Conservation (phyloP, 768 basidiomycete genomes). For the Kwoniella sp. region DNA sequence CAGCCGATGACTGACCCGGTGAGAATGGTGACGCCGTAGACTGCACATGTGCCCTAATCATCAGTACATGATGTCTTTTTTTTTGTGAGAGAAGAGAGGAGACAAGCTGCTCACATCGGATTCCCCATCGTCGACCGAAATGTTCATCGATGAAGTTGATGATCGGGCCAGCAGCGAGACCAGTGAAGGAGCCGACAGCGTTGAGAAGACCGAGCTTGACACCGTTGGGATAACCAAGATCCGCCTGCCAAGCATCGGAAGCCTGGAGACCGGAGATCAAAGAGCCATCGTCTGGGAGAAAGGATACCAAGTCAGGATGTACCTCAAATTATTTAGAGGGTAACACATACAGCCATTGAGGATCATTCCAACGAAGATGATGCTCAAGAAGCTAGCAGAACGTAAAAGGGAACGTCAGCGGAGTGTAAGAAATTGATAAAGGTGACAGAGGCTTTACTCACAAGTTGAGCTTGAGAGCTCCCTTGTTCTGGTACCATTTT, state of each 20-base stretch:
- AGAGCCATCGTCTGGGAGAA: slow-evolving; percentile 52
- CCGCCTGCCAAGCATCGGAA: slow-evolving; percentile 54
- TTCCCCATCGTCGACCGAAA: slow-evolving; percentile 57
- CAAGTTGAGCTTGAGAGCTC: slow-evolving; percentile 57
- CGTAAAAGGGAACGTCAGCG: slow-evolving; percentile 1
- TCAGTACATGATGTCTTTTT: neutral
- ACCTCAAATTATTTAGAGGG: neutral
- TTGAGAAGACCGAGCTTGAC: slow-evolving; percentile 55
- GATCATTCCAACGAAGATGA: slow-evolving; percentile 57
- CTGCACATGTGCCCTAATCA: slow-evolving; percentile 20
- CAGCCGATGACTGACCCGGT: slow-evolving; percentile 56
- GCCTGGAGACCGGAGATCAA: slow-evolving; percentile 56
- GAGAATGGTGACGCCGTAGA: slow-evolving; percentile 55
- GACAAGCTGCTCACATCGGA: slow-evolving; percentile 50
- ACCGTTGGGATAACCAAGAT: slow-evolving; percentile 51
- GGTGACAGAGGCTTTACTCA: slow-evolving; percentile 26
- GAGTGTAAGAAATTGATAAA: neutral
- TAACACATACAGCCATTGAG: slow-evolving; percentile 54
- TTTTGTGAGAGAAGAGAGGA: neutral
- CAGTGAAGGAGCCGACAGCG: slow-evolving; percentile 52
- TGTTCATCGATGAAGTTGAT: slow-evolving; percentile 55
- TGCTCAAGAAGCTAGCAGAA: slow-evolving; percentile 51
- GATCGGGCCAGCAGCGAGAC: slow-evolving; percentile 55
- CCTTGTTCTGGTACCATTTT: slow-evolving; percentile 55
- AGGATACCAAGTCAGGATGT: neutral